phyloP scores from a whole-genome alignment of 164 flowering plant genomes.

The Amborella trichopoda region DNA sequence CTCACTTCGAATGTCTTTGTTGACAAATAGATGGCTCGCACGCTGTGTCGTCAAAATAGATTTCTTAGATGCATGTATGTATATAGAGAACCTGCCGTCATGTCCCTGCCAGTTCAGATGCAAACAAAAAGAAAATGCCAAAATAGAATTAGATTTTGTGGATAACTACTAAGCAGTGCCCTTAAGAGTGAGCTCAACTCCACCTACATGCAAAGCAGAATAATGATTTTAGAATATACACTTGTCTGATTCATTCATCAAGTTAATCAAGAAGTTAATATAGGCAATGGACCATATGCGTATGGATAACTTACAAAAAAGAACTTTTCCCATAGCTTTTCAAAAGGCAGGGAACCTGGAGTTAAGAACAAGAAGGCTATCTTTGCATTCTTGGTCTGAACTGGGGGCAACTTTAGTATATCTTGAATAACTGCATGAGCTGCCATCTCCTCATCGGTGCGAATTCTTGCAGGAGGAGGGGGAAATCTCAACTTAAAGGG shows the following conservation, averaged over 20 bases:
- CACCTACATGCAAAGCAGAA: too few relatives aligned
- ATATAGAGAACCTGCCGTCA: slow-evolving; percentile 73
- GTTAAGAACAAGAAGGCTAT: slow-evolving; percentile 90
- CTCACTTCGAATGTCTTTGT: slow-evolving; percentile 60
- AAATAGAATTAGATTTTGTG: too few relatives aligned
- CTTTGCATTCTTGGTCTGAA: slow-evolving; percentile 40
- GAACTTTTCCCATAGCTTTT: slow-evolving; percentile 87
- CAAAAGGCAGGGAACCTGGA: slow-evolving; percentile 78
- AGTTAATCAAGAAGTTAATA: too few relatives aligned
- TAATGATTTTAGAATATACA: too few relatives aligned
- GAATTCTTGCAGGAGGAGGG: slow-evolving; percentile 56
- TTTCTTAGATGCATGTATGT: slow-evolving; percentile 84
- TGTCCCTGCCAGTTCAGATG: slow-evolving; percentile 51
- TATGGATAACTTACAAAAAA: slow-evolving; percentile 56
- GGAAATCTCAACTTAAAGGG: slow-evolving; percentile 64
- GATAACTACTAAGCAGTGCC: too few relatives aligned
- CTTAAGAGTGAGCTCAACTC: too few relatives aligned
- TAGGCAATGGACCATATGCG: too few relatives aligned
- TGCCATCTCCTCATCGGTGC: slow-evolving; percentile 75
- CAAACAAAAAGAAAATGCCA: background rate
- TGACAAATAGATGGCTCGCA: slow-evolving; percentile 47
- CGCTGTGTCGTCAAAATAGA: slow-evolving; percentile 68
- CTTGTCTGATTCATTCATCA: too few relatives aligned
- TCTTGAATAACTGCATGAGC: slow-evolving; percentile 65
- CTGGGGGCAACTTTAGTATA: slow-evolving; percentile 41